Percentiles rank a stretch among this genome's conserved stretches.
Evolutionary conservation across 768 basidiomycete genomes (phyloP).

Genomic region (Mycena olivaceomarginata): DNA sequence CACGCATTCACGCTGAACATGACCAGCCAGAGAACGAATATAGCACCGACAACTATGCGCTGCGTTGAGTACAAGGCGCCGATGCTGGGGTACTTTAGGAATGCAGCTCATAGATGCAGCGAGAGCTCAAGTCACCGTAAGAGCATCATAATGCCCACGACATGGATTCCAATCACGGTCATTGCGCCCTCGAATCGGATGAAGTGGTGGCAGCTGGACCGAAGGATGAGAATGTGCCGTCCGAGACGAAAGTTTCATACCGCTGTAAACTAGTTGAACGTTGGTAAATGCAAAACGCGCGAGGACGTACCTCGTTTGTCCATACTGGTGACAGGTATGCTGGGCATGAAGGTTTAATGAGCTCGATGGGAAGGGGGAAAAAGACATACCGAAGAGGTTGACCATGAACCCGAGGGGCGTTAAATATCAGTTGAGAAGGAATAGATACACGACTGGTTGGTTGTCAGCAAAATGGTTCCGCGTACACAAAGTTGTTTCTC

Average conservation of each 20-base stretch:
- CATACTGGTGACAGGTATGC: slow-evolving; percentile 66
- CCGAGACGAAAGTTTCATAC: slow-evolving; percentile 5
- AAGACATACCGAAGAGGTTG: slow-evolving; percentile 66
- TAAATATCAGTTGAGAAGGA: slow-evolving; percentile 77
- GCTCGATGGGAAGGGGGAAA: not conserved
- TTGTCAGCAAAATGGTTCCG: not conserved
- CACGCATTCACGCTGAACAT: slow-evolving; percentile 72
- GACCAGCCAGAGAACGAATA: slow-evolving; percentile 60
- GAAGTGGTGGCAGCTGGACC: slow-evolving; percentile 64
- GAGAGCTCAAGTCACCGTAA: slow-evolving; percentile 58
- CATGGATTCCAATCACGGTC: slow-evolving; percentile 71
- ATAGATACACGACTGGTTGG: slow-evolving; percentile 63
- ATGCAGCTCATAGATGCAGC: not conserved
- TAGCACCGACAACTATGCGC: slow-evolving; percentile 52
- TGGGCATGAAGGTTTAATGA: slow-evolving; percentile 36
- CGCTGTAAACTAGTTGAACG: slow-evolving; percentile 21
- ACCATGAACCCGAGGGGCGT: slow-evolving; percentile 79
- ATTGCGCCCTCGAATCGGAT: slow-evolving; percentile 72
- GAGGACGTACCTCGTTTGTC: slow-evolving; percentile 57
- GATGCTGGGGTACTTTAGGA: slow-evolving; percentile 44
- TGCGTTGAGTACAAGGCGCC: slow-evolving; percentile 61
- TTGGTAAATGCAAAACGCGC: not conserved
- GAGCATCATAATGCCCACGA: slow-evolving; percentile 77
- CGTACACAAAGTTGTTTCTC: slow-evolving; percentile 44
- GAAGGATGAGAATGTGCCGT: not conserved